These are phyloP conservation scores for Angomonas ambiguus DNA, from an alignment of 208 protist genomes.

Conservation along the genomic window DNA sequence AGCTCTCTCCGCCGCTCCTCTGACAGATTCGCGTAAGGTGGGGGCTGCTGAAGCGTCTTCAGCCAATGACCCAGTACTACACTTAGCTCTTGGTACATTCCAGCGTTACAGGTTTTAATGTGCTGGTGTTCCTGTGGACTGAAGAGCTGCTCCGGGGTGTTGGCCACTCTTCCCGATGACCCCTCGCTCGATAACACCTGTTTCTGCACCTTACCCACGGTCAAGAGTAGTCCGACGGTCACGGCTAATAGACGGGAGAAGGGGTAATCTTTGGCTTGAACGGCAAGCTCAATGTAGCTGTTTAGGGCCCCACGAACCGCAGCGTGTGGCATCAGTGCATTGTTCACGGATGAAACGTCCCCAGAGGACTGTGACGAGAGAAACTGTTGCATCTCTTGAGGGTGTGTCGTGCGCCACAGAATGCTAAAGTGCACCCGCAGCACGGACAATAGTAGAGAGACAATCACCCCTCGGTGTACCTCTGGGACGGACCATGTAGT, in stretches of 20 bases:
- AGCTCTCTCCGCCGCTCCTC: conserved; percentile 25
- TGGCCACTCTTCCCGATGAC: conserved; percentile 14
- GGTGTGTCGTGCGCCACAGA: conserved; percentile 74
- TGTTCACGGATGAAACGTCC: conserved; percentile 28
- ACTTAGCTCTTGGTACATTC: conserved; percentile 86
- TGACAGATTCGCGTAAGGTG: conserved; percentile 11
- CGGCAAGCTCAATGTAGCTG: conserved; percentile 60
- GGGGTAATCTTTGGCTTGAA: conserved; percentile 27
- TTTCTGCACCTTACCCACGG: conserved; percentile 44
- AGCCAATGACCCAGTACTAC: conserved; percentile 61
- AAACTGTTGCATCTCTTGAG: conserved; percentile 55
- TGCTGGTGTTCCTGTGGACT: conserved; percentile 82
- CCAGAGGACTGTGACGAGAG: conserved; percentile 26
- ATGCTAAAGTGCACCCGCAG: conserved; percentile 53
- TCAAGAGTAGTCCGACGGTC: conserved; percentile 49
- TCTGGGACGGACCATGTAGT: conserved; percentile 31
- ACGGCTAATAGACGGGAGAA: conserved; percentile 26
- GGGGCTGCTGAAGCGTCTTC: conserved; percentile 28
- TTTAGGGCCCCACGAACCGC: conserved; percentile 77
- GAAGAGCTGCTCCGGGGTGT: conserved; percentile 33
- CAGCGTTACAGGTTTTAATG: conserved; percentile 66
- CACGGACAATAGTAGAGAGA: conserved; percentile 45
- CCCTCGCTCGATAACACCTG: conserved; percentile 13
- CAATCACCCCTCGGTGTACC: conserved; percentile 29
- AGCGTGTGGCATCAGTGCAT: conserved; percentile 63